phyloP scores from a whole-genome alignment of 2,329 filamentous ascomycete species.

The Aspergillus fischeri region DNA sequence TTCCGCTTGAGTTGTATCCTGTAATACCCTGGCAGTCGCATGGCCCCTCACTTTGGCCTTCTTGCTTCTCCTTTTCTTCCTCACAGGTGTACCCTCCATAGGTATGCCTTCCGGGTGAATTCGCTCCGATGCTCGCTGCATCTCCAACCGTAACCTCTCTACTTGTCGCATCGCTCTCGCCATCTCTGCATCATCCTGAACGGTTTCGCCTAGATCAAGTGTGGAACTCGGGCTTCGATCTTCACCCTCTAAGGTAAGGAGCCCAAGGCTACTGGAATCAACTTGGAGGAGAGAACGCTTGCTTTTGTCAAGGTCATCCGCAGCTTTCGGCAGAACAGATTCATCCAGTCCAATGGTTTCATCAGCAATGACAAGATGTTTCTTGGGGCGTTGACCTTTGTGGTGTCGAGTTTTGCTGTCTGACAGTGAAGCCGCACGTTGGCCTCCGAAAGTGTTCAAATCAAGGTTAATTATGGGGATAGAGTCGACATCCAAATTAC shows the following conservation, averaged over 20 bases:
- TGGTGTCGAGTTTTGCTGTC: conserved; percentile 24
- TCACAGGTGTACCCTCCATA: conserved; percentile 47
- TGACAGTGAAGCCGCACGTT: conserved; percentile 4
- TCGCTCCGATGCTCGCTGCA: conserved; percentile 56
- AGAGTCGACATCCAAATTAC: conserved; percentile 82
- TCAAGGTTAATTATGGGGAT: conserved; percentile 95
- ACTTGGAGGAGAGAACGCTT: conserved; percentile 74
- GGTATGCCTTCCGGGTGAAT: conserved; percentile 47
- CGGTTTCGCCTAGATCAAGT: conserved; percentile 59
- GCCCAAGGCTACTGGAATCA: conserved; percentile 76
- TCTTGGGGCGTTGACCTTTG: conserved; percentile 48
- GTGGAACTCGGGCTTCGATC: conserved; percentile 18
- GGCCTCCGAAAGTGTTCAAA: conserved; percentile 53
- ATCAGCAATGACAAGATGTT: conserved; percentile 66
- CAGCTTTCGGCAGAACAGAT: conserved; percentile 37
- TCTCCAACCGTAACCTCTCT: conserved; percentile 78
- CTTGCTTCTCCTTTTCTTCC: conserved; percentile 47
- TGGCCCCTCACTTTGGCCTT: background rate
- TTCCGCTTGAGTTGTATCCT: background rate
- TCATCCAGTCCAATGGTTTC: conserved; percentile 59
- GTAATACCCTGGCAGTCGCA: background rate
- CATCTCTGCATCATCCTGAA: conserved; percentile 81
- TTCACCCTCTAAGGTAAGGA: conserved; percentile 62
- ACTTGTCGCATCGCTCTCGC: conserved; percentile 82
- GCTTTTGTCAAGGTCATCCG: conserved; percentile 24